A percentile compares a stretch with the other conserved stretches of the same genome.
Evolutionary conservation across 2,329 filamentous ascomycete genomes (phyloP).

Genomic region (Epichloe brachyelytri): DNA sequence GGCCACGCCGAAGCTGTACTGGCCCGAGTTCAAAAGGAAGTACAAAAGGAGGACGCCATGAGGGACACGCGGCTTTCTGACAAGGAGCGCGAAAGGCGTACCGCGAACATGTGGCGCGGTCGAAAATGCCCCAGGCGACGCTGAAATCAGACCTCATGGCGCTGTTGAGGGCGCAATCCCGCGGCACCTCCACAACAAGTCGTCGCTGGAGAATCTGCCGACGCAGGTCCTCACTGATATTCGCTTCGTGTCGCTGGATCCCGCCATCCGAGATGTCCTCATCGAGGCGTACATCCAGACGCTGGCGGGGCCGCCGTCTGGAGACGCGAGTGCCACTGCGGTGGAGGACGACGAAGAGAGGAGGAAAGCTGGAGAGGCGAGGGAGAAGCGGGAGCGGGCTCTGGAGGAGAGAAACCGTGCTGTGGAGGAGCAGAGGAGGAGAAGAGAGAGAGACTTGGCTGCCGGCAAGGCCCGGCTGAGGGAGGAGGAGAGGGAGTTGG

Average conservation of each 20-base stretch:
- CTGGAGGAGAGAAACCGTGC: conserved; percentile 49
- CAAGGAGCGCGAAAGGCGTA: conserved; percentile 73
- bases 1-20: conserved; percentile 86
- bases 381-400: conserved; percentile 50
- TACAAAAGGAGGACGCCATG: conserved; percentile 74
- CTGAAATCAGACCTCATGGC: conserved; percentile 57
- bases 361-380: conserved; percentile 35
- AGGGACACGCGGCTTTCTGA: conserved; percentile 58
- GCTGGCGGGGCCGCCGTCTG: conserved; percentile 41
- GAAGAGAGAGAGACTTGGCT: conserved; percentile 44
- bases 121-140: conserved; percentile 52
- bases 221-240: conserved; percentile 50
- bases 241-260: conserved; percentile 54
- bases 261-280: conserved; percentile 47
- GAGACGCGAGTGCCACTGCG: conserved; percentile 23
- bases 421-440: conserved; percentile 50
- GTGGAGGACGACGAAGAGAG: conserved; percentile 38
- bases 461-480: conserved; percentile 47
- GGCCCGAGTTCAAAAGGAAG: conserved; percentile 92
- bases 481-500: conserved; percentile 55
- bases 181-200: conserved; percentile 45
- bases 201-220: conserved; percentile 46
- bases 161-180: conserved; percentile 51
- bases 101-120: conserved; percentile 55
- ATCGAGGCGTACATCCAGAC: conserved; percentile 54